Percentiles rank a stretch among this genome's conserved stretches.
phyloP scores from a whole-genome alignment of 2,329 filamentous ascomycete species.

The Ascocoryne sarcoides region DNA sequence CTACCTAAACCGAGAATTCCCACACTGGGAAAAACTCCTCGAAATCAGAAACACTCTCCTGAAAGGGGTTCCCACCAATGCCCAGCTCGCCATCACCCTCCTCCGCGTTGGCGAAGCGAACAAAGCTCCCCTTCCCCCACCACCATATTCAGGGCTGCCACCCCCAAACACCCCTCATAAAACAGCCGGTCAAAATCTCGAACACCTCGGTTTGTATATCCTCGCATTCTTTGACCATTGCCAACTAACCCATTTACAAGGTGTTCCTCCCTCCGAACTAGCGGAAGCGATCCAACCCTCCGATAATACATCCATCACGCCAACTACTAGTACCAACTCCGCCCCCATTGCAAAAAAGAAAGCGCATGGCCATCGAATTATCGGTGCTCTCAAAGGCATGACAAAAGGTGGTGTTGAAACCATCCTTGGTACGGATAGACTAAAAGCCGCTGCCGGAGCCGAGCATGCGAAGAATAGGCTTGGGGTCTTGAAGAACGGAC shows the following conservation, averaged over 20 bases:
- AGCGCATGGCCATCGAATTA: constrained; percentile 21
- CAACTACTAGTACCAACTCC: constrained; percentile 14
- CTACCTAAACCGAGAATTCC: constrained; percentile 53
- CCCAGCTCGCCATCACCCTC: constrained; percentile 72
- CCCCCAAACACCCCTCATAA: constrained; percentile 34
- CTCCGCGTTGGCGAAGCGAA: constrained; percentile 76
- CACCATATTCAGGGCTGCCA: constrained; percentile 36
- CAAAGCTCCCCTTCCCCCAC: constrained; percentile 66
- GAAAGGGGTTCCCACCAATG: constrained; percentile 77
- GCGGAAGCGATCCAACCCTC: constrained; percentile 31
- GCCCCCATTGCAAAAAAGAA: constrained; percentile 18
- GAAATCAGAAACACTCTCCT: constrained; percentile 53
- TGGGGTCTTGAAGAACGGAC: constrained; percentile 47
- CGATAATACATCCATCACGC: no score
- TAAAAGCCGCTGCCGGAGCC: constrained; percentile 49
- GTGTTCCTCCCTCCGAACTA: constrained; percentile 23
- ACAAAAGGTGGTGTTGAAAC: constrained; percentile 62
- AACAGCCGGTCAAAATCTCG: constrained; percentile 43
- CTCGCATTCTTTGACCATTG: constrained; percentile 16
- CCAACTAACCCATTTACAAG: constrained; percentile 18
- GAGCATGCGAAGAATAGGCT: constrained; percentile 57
- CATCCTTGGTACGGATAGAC: constrained; percentile 59
- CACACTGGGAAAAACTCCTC: constrained; percentile 67
- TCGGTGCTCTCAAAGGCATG: constrained; percentile 56
- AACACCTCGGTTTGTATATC: constrained; percentile 40